Conservation (phyloP, 176 grass and related monocot genomes). For the Pontederia paniculata region DNA sequence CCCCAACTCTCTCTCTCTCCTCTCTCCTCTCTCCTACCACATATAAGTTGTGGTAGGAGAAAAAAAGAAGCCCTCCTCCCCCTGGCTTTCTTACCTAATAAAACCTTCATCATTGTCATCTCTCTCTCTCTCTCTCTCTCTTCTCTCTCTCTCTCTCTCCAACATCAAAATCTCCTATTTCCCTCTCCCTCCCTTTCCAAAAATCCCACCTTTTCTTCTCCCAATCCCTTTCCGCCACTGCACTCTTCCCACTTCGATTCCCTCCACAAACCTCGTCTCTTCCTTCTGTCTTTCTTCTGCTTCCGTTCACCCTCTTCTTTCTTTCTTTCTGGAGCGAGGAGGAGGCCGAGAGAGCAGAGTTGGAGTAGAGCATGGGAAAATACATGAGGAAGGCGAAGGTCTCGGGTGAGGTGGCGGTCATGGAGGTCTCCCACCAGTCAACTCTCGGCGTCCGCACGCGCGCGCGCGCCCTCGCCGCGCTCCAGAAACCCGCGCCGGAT, state of each 20-base stretch:
- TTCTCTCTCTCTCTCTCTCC: constrained; percentile 21
- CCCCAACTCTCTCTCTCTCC: background rate
- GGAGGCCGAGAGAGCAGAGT: constrained; percentile 1
- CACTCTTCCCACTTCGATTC: constrained; percentile 4
- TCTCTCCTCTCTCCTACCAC: background rate
- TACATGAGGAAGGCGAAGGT: constrained; percentile 86
- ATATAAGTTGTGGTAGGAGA: too few species aligned
- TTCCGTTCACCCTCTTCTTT: too few species aligned
- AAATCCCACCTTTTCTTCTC: background rate
- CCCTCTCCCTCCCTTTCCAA: constrained; percentile 17
- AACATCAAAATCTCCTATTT: constrained; percentile 44
- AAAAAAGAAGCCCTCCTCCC: too few species aligned
- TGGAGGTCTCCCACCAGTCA: constrained; percentile 49
- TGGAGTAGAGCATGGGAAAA: constrained; percentile 43
- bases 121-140: background rate
- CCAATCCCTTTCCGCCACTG: background rate
- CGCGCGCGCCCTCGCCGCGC: constrained; percentile 61
- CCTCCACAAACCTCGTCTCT: background rate
- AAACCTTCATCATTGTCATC: background rate
- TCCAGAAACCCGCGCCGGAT: constrained; percentile 26
- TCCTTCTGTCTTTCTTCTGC: too few species aligned
- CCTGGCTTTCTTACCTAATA: constrained; percentile 9
- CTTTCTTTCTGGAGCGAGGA: background rate
- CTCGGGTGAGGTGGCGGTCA: constrained; percentile 68
- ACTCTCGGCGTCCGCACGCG: constrained; percentile 70